phyloP scores from a whole-genome alignment of 192 early-diverging fungal genomes.

The Lobosporangium transversale region DNA sequence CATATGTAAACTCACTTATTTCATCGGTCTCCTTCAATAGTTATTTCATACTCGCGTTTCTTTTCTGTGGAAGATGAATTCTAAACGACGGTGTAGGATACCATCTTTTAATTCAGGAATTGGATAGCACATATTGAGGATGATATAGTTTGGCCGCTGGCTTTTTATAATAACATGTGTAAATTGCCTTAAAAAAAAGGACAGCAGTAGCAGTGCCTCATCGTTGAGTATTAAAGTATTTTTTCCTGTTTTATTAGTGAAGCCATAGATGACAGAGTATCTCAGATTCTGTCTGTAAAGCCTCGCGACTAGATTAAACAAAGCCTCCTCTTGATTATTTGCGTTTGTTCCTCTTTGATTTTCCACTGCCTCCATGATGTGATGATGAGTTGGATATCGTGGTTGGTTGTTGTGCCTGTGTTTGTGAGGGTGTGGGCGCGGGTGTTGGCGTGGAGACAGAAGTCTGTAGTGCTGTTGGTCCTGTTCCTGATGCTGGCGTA shows the following conservation, averaged over 20 bases:
- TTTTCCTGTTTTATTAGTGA: no score
- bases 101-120: no score
- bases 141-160: no score
- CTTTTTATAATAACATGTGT: neutral
- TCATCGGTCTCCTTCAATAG: slow-evolving; percentile 31
- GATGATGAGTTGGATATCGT: slow-evolving; percentile 47
- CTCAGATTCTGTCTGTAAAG: no score
- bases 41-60: slow-evolving; percentile 66
- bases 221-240: no score
- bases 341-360: slow-evolving; percentile 53
- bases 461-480: slow-evolving; percentile 9
- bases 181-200: neutral
- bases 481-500: slow-evolving; percentile 3
- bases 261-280: no score
- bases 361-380: slow-evolving; percentile 50
- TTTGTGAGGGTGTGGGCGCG: slow-evolving; percentile 10
- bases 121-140: neutral
- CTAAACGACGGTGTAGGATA: slow-evolving; percentile 30
- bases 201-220: no score
- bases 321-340: neutral
- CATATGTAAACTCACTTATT: no score
- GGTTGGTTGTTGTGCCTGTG: slow-evolving; percentile 14
- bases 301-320: no score
- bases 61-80: slow-evolving; percentile 66
- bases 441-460: slow-evolving; percentile 27